Conservation (phyloP, 2,329 filamentous ascomycete species). For the Botrytis hyacinthi region DNA sequence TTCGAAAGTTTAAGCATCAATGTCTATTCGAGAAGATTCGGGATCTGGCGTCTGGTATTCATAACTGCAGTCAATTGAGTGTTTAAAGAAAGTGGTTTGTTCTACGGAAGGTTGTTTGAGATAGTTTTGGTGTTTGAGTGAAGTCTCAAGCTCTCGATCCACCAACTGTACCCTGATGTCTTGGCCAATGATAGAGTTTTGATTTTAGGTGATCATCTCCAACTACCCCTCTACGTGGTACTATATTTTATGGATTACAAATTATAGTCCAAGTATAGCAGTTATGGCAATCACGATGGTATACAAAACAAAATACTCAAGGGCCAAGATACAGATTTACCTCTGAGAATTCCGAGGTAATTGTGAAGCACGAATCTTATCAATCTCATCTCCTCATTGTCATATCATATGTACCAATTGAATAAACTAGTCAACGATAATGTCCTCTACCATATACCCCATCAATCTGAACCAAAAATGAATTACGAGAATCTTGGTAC, state of each 20-base stretch:
- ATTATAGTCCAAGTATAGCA: neutral
- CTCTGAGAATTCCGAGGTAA: neutral
- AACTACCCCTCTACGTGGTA: neutral
- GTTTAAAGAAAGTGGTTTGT: slow-evolving; percentile 1
- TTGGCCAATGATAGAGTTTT: slow-evolving; percentile 19
- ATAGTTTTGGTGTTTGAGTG: slow-evolving; percentile 17
- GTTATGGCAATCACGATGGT: slow-evolving; percentile 5
- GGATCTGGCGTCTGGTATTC: neutral
- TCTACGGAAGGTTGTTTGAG: neutral
- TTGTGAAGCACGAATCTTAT: neutral
- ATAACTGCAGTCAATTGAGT: neutral
- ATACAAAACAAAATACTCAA: neutral
- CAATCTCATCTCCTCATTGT: neutral
- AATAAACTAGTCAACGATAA: slow-evolving; percentile 9
- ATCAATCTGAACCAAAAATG: slow-evolving; percentile 7
- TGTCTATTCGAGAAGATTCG: neutral
- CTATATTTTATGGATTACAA: neutral
- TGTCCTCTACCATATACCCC: neutral
- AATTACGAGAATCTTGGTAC: neutral
- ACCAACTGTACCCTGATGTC: slow-evolving; percentile 10
- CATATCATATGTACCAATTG: slow-evolving; percentile 5
- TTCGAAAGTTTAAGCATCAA: neutral
- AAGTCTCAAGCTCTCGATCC: slow-evolving; percentile 15
- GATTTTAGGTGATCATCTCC: neutral
- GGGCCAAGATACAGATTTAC: neutral